Conservation (phyloP, 2,329 filamentous ascomycete genomes). For the Colletotrichum sp. region DNA sequence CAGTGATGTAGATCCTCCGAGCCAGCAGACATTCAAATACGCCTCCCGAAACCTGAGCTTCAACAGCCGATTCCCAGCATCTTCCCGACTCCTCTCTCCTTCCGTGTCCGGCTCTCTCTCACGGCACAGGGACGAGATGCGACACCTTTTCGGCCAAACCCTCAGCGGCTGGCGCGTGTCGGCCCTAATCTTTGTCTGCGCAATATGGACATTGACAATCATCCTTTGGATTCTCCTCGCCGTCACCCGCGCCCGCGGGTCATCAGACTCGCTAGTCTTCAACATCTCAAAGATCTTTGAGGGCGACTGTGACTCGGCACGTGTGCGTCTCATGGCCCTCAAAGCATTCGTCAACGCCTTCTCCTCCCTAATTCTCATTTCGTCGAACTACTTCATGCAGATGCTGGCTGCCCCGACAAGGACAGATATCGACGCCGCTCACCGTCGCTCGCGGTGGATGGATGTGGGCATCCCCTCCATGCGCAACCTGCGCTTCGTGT, state of each 20-base stretch:
- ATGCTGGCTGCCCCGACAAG: slow-evolving; percentile 17
- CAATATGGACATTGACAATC: background rate
- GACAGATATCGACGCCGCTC: slow-evolving; percentile 41
- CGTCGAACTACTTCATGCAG: slow-evolving; percentile 25
- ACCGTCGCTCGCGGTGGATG: slow-evolving; percentile 43
- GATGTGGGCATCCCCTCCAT: slow-evolving; percentile 49
- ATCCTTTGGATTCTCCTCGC: background rate
- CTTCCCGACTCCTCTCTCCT: too few species aligned
- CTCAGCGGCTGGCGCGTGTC: background rate
- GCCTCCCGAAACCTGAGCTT: background rate
- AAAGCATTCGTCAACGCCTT: slow-evolving; percentile 46
- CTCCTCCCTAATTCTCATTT: background rate
- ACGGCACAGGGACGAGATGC: background rate
- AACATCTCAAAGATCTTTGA: background rate
- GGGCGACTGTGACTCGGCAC: background rate
- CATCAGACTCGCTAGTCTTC: background rate
- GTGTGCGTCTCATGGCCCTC: background rate
- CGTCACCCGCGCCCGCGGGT: background rate
- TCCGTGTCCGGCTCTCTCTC: background rate
- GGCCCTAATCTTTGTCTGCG: background rate
- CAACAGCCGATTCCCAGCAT: too few species aligned
- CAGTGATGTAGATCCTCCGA: rapidly evolving
- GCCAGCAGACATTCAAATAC: rapidly evolving
- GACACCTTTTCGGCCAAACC: background rate
- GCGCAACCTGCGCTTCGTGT: slow-evolving; percentile 34